Evolutionary conservation across 2,329 filamentous ascomycete species (phyloP).

Genomic region (Botryotinia convoluta): DNA sequence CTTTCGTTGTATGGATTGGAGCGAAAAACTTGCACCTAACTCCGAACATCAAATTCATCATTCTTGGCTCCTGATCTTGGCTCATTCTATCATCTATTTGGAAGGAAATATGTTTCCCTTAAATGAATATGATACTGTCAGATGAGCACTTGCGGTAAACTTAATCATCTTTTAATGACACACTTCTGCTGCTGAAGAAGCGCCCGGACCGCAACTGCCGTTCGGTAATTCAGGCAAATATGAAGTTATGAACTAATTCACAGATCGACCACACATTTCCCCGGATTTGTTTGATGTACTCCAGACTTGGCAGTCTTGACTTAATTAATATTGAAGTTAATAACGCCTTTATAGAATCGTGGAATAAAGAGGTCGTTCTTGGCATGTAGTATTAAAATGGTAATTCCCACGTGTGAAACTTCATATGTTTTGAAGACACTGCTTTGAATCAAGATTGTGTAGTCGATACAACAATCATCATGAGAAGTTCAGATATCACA

Average conservation of each 20-base stretch:
- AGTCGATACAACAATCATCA: background rate
- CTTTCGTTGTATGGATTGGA: background rate
- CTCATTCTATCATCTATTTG: background rate
- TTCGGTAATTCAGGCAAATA: conserved; percentile 18
- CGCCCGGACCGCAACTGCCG: conserved; percentile 10
- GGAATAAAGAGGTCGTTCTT: background rate
- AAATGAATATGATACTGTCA: background rate
- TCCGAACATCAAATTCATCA: background rate
- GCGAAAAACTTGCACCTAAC: background rate
- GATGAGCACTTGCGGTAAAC: background rate
- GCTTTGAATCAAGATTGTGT: background rate
- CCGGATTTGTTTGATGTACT: background rate
- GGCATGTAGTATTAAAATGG: background rate
- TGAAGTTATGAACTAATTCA: background rate
- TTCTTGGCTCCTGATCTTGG: background rate
- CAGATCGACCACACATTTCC: background rate
- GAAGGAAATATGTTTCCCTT: background rate
- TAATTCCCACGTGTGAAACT: background rate
- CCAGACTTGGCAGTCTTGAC: background rate
- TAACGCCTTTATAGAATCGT: background rate
- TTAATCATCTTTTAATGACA: background rate
- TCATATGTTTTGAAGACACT: background rate
- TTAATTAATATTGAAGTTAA: background rate
- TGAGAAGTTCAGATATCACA: background rate
- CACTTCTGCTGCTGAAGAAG: background rate